These are phyloP conservation scores for Monoraphidium neglectum DNA, from an alignment of 139 green algal genomes.

Conservation along the genomic window DNA sequence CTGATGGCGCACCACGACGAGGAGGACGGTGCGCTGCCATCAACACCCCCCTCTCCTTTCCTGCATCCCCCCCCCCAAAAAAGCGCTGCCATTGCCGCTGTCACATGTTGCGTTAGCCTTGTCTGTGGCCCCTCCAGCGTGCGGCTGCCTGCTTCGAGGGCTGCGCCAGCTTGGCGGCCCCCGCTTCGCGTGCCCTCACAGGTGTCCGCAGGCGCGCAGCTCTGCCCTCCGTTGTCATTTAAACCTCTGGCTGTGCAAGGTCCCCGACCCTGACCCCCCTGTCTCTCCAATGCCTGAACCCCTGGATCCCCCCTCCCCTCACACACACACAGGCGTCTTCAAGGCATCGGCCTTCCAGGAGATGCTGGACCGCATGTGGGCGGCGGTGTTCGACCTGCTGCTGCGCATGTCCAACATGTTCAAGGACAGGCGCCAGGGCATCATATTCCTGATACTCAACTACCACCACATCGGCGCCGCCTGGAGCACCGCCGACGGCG, in stretches of 20 bases:
- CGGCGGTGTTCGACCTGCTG: conserved; percentile 59
- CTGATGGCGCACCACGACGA: conserved; percentile 77
- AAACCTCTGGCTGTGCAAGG: no score
- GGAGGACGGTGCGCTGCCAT: conserved; percentile 35
- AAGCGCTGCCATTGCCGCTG: no score
- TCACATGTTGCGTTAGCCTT: not conserved
- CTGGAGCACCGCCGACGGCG: conserved; percentile 36
- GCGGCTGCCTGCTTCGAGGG: no score
- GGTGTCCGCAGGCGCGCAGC: no score
- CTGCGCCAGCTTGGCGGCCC: no score
- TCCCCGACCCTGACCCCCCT: no score
- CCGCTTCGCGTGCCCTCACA: no score
- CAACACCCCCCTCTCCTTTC: no score
- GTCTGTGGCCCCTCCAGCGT: not conserved
- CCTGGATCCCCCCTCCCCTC: not conserved
- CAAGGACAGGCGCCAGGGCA: conserved; percentile 60
- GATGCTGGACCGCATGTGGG: conserved; percentile 60
- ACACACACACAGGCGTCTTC: conserved; percentile 43
- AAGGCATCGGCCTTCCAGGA: conserved; percentile 57
- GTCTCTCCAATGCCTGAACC: conserved; percentile 17
- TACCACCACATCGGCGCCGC: conserved; percentile 80
- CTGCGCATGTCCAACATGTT: conserved; percentile 67
- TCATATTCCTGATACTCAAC: conserved; percentile 95
- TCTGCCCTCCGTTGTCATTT: no score
- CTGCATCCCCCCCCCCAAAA: no score